A percentile compares a stretch with the other conserved stretches of the same genome.
These are phyloP conservation scores for Arctostaphylos glauca DNA, from an alignment of 148 eudicot genomes.

Conservation along the genomic window DNA sequence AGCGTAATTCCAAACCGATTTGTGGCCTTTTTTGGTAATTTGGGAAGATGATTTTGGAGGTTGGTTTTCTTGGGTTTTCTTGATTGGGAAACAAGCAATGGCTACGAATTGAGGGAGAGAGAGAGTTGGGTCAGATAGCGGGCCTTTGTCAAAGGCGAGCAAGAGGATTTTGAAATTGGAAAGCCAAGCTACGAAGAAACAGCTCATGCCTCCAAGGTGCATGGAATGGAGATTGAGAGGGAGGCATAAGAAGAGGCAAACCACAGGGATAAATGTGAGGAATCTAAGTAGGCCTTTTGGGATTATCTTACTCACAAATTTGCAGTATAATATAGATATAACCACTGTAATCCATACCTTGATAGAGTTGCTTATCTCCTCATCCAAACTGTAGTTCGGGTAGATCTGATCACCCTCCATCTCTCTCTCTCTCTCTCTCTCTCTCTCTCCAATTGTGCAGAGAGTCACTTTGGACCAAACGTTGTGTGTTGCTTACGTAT, in stretches of 20 bases:
- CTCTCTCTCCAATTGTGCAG: not conserved
- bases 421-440: not conserved
- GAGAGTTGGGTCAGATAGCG: constrained; percentile 26
- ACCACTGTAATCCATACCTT: constrained; percentile 36
- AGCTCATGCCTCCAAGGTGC: constrained; percentile 21
- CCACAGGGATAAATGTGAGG: constrained; percentile 35
- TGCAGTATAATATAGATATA: constrained; percentile 31
- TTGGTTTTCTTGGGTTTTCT: constrained; percentile 2
- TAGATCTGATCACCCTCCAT: constrained; percentile 14
- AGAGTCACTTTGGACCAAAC: not conserved
- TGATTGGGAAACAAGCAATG: constrained; percentile 30
- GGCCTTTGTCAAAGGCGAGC: constrained; percentile 32
- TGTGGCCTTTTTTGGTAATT: constrained; percentile 1
- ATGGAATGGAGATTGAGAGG: constrained; percentile 42
- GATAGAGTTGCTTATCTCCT: constrained; percentile 31
- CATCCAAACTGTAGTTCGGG: constrained; percentile 20
- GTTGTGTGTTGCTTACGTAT: not conserved
- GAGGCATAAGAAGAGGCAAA: constrained; percentile 33
- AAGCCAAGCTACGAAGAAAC: constrained; percentile 47
- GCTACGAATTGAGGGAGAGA: constrained; percentile 21
- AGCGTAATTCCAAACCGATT: constrained; percentile 32
- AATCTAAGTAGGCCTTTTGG: constrained; percentile 25
- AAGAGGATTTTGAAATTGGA: constrained; percentile 48
- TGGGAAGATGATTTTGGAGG: not conserved
- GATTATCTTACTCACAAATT: constrained; percentile 21